Evolutionary conservation across 129 eudicot species (phyloP).

Genomic region (Ambrosia trifida): DNA sequence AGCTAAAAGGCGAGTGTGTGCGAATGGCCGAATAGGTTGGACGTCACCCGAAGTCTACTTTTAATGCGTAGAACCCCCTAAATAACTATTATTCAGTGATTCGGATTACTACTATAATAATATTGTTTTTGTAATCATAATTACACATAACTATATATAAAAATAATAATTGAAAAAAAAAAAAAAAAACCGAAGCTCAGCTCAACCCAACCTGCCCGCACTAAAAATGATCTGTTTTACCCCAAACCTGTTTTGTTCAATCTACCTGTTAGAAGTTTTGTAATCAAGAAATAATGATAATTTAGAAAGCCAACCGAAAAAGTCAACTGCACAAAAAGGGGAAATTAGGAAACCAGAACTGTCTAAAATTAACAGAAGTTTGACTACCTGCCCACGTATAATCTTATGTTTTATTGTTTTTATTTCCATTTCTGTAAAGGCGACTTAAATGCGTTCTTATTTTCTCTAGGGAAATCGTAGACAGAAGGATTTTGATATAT

Average conservation of each 20-base stretch:
- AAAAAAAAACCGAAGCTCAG: background rate
- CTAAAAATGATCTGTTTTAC: background rate
- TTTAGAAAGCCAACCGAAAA: too few relatives aligned
- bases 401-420: background rate
- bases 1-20: background rate
- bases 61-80: too few relatives aligned
- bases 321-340: too few relatives aligned
- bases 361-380: background rate
- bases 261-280: too few relatives aligned
- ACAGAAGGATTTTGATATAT: slow-evolving; percentile 50
- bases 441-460: background rate
- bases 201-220: background rate
- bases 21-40: background rate
- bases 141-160: background rate
- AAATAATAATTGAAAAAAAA: background rate
- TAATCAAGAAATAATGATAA: too few relatives aligned
- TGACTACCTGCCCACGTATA: background rate
- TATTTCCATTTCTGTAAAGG: background rate
- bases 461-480: slow-evolving; percentile 41
- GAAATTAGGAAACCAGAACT: background rate
- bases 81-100: background rate
- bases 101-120: too few relatives aligned
- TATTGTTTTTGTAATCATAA: background rate
- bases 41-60: background rate
- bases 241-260: slow-evolving; percentile 5